phyloP scores from a whole-genome alignment of 2,329 filamentous ascomycete species.

The Phaeophleospora eucalypticola region DNA sequence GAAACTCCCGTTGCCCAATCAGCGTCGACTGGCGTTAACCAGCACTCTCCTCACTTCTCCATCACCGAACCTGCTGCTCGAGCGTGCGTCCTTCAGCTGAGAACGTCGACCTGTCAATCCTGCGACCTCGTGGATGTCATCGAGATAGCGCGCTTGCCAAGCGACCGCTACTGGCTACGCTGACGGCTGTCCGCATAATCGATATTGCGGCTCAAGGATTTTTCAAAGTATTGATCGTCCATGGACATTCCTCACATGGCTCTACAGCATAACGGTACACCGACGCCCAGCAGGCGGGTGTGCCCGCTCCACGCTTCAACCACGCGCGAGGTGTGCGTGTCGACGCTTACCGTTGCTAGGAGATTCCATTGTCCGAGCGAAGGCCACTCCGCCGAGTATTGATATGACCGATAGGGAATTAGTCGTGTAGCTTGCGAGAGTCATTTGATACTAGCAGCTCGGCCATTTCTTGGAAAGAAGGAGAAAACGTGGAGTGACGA shows the following conservation, averaged over 20 bases:
- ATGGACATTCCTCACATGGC: not conserved
- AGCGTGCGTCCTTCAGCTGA: not conserved
- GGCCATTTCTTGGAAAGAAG: not conserved
- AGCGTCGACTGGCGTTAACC: not conserved
- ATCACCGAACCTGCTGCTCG: not conserved
- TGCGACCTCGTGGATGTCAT: not conserved
- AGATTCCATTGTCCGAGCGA: no score
- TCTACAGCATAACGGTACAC: not conserved
- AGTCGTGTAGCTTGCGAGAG: no score
- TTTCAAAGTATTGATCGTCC: not conserved
- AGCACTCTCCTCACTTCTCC: not conserved
- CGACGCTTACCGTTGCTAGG: no score
- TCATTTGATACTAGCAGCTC: not conserved
- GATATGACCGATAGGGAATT: no score
- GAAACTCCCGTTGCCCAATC: constrained; percentile 1
- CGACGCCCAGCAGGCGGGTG: not conserved
- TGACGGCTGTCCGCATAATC: not conserved
- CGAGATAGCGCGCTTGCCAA: not conserved
- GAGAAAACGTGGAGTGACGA: no score
- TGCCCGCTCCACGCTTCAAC: no score
- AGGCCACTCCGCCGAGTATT: no score
- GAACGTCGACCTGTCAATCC: not conserved
- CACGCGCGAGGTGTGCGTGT: no score
- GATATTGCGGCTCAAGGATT: not conserved
- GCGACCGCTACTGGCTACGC: not conserved